Base-by-base conservation (phyloP, 2,329 filamentous ascomycete species). In the Daldinia sp. region DNA sequence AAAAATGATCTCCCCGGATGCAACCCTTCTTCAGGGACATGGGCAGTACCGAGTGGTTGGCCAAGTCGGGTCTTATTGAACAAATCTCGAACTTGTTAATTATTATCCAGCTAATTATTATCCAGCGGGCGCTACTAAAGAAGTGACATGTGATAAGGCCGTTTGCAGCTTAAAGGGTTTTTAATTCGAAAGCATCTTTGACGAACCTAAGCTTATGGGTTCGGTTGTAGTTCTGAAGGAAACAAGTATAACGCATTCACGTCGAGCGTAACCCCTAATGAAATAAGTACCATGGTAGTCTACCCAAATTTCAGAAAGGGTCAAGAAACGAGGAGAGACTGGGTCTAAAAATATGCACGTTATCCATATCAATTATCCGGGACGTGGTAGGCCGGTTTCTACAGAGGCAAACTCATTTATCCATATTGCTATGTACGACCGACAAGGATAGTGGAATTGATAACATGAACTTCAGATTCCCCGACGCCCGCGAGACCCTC, bases 51-150 rank as follows among this genome's bases (percentile, higher is more conserved):
- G 67, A 67, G 56, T 69, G 60, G 57, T 51, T 69, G 56, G 67
- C 63, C 63, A 67, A 69, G 67, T 67, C 54, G 4, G 56, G 6
- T 15, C 15, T 53, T 23, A 58, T 63, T 54, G 18, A 56, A 35
- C 13, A 41, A 46, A 33, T 10, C 33, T 46, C 42, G 48, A 23
- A 33, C 20, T 28, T 58, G n/a, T 48, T 48, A 18, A 55, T 42
- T 48, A 68, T 68, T 68, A 68, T 44, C 65, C 61, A 53, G 65
- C 13, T 48, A 18, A 55, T 42, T 48, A 68, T 68, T 68, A 68
- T 44, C 65, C 61, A 53, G 65, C 13, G 9, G 13, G 20, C 20
- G 23, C 39, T 20, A 23, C 30, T 57, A 58, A 46, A 46, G 41
- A 65, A 23, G 23, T 65, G 37, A 54, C 46, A 65, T 62, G 51